These are phyloP conservation scores for Pestalotiopsis fici DNA, from an alignment of 2,329 filamentous ascomycete species.

Conservation along the genomic window DNA sequence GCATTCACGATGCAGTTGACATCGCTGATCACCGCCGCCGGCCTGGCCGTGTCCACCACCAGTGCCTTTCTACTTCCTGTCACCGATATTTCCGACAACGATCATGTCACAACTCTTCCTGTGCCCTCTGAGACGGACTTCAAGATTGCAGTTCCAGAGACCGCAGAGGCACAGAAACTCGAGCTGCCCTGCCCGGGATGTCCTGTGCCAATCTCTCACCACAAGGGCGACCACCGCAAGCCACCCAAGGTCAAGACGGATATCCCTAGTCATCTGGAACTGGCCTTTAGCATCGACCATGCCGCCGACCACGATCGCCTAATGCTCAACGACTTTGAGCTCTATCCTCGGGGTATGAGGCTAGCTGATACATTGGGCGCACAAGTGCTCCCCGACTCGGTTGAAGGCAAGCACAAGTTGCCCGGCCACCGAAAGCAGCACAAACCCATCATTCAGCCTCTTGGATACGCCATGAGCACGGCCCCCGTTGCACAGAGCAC, in stretches of 20 bases:
- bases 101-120: conserved; percentile 27
- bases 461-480: conserved; percentile 52
- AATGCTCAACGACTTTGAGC: conserved; percentile 59
- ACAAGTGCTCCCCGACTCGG: conserved; percentile 39
- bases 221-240: conserved; percentile 11
- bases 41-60: conserved; percentile 33
- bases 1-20: conserved; percentile 30
- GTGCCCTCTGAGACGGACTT: conserved; percentile 21
- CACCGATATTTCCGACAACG: conserved; percentile 26
- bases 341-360: conserved; percentile 57
- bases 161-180: conserved; percentile 22
- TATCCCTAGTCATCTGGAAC: conserved; percentile 46
- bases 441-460: conserved; percentile 30
- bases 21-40: conserved; percentile 31
- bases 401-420: conserved; percentile 11
- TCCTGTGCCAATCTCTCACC: conserved; percentile 18
- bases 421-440: conserved; percentile 23
- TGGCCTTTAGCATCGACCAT: conserved; percentile 56
- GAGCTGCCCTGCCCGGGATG: conserved; percentile 31
- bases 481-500: conserved; percentile 47
- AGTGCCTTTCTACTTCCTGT: conserved; percentile 29
- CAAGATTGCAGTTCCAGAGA: conserved; percentile 10
- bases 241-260: conserved; percentile 17
- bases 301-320: conserved; percentile 45
- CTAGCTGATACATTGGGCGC: conserved; percentile 46